phyloP scores from a whole-genome alignment of 306 rosid species.

The Pyrus communis region DNA sequence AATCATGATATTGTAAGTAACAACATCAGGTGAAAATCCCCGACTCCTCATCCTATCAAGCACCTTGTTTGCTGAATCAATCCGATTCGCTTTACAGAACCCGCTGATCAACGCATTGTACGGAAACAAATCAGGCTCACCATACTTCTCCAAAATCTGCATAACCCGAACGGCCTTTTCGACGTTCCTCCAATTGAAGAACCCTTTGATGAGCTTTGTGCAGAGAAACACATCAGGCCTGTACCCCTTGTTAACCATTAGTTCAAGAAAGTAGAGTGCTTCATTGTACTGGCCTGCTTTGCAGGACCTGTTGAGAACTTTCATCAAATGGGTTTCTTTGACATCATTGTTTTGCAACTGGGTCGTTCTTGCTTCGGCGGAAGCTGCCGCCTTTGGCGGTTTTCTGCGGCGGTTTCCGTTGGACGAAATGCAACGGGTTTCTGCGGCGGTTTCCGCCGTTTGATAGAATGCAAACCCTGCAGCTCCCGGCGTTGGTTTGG shows the following conservation, averaged over 20 bases:
- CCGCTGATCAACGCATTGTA: slow-evolving; percentile 78
- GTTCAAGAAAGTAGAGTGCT: slow-evolving; percentile 61
- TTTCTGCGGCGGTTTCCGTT: slow-evolving; percentile 17
- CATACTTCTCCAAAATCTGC: slow-evolving; percentile 67
- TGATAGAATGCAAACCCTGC: slow-evolving; percentile 24
- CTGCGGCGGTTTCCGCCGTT: slow-evolving; percentile 24
- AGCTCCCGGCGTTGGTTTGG: slow-evolving; percentile 16
- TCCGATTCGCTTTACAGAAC: slow-evolving; percentile 47
- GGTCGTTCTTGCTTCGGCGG: slow-evolving; percentile 27
- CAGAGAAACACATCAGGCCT: slow-evolving; percentile 64
- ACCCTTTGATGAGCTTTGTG: slow-evolving; percentile 73
- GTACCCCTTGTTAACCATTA: slow-evolving; percentile 52
- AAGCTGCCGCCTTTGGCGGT: slow-evolving; percentile 16
- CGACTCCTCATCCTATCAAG: slow-evolving; percentile 61
- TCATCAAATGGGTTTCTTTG: slow-evolving; percentile 50
- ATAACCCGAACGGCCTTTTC: slow-evolving; percentile 58
- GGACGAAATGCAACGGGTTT: slow-evolving; percentile 3
- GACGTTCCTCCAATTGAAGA: slow-evolving; percentile 46
- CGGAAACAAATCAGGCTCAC: slow-evolving; percentile 71
- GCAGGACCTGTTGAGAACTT: slow-evolving; percentile 52
- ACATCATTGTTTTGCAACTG: slow-evolving; percentile 19
- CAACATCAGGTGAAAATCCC: slow-evolving; percentile 66
- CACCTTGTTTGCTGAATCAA: slow-evolving; percentile 51
- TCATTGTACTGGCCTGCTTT: slow-evolving; percentile 59
- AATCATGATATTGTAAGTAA: slow-evolving; percentile 77